These are phyloP conservation scores for Aegilops tauschii DNA, from an alignment of 176 grass and related monocot genomes.

Conservation along the genomic window DNA sequence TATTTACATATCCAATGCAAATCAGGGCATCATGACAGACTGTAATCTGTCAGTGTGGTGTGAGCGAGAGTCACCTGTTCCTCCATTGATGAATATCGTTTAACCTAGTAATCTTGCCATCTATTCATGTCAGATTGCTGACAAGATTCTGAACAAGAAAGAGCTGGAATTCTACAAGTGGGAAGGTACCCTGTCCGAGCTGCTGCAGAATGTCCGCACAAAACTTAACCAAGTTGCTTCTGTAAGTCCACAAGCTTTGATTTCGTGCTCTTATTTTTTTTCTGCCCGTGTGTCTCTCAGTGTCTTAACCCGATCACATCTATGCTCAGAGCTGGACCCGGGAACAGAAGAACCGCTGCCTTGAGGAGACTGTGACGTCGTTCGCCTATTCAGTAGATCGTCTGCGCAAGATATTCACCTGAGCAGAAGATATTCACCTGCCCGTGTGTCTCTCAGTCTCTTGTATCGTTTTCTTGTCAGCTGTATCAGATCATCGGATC, in stretches of 20 bases:
- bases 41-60: neutral
- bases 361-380: conserved; percentile 83
- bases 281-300: neutral
- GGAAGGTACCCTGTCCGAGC: conserved; percentile 72
- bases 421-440: neutral
- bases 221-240: conserved; percentile 79
- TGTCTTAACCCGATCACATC: neutral
- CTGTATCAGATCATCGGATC: neutral
- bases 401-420: conserved; percentile 39
- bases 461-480: neutral
- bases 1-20: neutral
- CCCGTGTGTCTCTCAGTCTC: too few relatives aligned
- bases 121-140: conserved; percentile 52
- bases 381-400: conserved; percentile 69
- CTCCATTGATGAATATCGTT: neutral
- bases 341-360: conserved; percentile 83
- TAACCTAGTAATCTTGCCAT: neutral
- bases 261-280: neutral
- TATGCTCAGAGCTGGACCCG: conserved; percentile 61
- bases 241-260: conserved; percentile 32
- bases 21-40: neutral
- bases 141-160: conserved; percentile 90
- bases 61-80: neutral
- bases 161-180: conserved; percentile 97
- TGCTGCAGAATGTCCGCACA: conserved; percentile 76